A percentile compares a stretch with the other conserved stretches of the same genome.
These are phyloP conservation scores for Torulaspora indica DNA, from an alignment of 805 yeast genomes.

Conservation along the genomic window DNA sequence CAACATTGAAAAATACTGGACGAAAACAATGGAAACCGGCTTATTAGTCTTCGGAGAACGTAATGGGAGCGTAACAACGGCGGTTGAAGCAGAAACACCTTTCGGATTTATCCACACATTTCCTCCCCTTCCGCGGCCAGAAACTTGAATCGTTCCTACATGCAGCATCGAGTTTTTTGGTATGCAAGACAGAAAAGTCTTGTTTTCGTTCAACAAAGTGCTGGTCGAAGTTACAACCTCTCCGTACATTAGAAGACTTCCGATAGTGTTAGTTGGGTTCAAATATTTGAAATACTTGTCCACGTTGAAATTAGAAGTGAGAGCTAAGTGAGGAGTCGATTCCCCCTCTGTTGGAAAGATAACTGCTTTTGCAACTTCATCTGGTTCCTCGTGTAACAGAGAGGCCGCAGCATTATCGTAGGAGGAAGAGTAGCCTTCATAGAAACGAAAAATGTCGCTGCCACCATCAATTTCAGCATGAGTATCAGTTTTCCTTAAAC, in stretches of 20 bases:
- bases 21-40: slow-evolving; percentile 64
- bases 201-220: slow-evolving; percentile 70
- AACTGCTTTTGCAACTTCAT: slow-evolving; percentile 52
- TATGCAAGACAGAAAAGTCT: slow-evolving; percentile 49
- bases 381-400: slow-evolving; percentile 45
- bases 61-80: slow-evolving; percentile 50
- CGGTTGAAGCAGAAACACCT: slow-evolving; percentile 84
- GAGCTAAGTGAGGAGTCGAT: slow-evolving; percentile 44
- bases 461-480: slow-evolving; percentile 42
- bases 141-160: slow-evolving; percentile 76
- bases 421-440: slow-evolving; percentile 18
- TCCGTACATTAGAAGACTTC: slow-evolving; percentile 65
- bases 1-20: slow-evolving; percentile 79
- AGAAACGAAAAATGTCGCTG: slow-evolving; percentile 25
- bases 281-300: slow-evolving; percentile 44
- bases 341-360: slow-evolving; percentile 39
- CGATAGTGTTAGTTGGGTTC: slow-evolving; percentile 43
- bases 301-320: slow-evolving; percentile 73
- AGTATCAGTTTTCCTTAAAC: slow-evolving; percentile 39
- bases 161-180: slow-evolving; percentile 31
- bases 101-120: slow-evolving; percentile 93
- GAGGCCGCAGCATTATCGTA: slow-evolving; percentile 14
- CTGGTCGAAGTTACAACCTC: slow-evolving; percentile 90
- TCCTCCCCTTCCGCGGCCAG: slow-evolving; percentile 93
- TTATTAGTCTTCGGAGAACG: slow-evolving; percentile 42